Percentiles rank a stretch among this genome's conserved stretches.
These are phyloP conservation scores for Agaricales sp. DNA, from an alignment of 1,284 basidiomycete genomes.

Conservation along the genomic window DNA sequence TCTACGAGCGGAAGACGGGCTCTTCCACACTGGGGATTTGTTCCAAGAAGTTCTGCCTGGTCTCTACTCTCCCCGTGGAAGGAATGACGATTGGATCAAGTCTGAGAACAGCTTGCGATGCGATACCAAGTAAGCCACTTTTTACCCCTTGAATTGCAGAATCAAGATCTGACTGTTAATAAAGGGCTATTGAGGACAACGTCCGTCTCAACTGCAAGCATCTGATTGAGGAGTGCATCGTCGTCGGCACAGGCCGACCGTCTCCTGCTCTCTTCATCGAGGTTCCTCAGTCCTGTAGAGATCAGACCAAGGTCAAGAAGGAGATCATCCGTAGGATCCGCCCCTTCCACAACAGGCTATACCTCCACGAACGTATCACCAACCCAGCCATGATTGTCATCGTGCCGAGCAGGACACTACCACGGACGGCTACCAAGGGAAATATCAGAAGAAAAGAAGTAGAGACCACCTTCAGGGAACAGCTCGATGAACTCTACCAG, in stretches of 20 bases:
- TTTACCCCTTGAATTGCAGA: neutral
- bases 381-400: slow-evolving; percentile 44
- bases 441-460: slow-evolving; percentile 58
- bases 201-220: slow-evolving; percentile 41
- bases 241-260: slow-evolving; percentile 54
- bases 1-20: slow-evolving; percentile 45
- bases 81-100: slow-evolving; percentile 75
- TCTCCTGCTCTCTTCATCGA: slow-evolving; percentile 63
- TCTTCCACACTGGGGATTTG: slow-evolving; percentile 68
- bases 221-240: slow-evolving; percentile 50
- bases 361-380: slow-evolving; percentile 58
- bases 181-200: slow-evolving; percentile 62
- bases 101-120: slow-evolving; percentile 62
- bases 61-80: slow-evolving; percentile 49
- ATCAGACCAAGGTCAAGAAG: slow-evolving; percentile 42
- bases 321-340: slow-evolving; percentile 57
- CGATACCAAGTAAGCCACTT: slow-evolving; percentile 49
- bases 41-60: slow-evolving; percentile 50
- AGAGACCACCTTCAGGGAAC: slow-evolving; percentile 40
- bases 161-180: slow-evolving; percentile 10
- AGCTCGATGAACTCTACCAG: slow-evolving; percentile 43
- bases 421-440: slow-evolving; percentile 58
- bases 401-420: slow-evolving; percentile 42
- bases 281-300: slow-evolving; percentile 27
- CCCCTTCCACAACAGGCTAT: slow-evolving; percentile 51